Percentiles rank a stretch among this genome's conserved stretches.
Conservation (phyloP, 73 alveolate species). For the Durusdinium trenchii region DNA sequence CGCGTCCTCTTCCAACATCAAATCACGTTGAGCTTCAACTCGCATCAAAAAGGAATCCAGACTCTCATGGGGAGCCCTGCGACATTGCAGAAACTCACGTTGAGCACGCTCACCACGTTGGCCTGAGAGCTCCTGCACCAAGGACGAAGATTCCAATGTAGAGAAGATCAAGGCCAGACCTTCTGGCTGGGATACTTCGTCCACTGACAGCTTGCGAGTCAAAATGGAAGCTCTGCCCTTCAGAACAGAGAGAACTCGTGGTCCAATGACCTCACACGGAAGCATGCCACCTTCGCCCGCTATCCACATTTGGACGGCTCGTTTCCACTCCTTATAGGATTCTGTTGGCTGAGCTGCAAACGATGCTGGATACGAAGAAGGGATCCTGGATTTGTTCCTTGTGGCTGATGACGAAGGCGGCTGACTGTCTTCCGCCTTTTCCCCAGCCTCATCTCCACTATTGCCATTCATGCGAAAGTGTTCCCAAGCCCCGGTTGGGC, state of each 20-base stretch:
- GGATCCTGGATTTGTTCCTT: background rate
- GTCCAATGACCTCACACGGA: background rate
- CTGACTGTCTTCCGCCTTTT: background rate
- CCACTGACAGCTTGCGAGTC: background rate
- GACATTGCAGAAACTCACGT: background rate
- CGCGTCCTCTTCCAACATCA: background rate
- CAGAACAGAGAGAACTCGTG: background rate
- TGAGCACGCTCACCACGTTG: background rate
- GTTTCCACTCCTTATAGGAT: background rate
- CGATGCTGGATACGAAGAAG: background rate
- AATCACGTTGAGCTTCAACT: background rate
- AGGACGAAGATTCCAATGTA: background rate
- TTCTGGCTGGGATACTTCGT: background rate
- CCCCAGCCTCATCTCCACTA: background rate
- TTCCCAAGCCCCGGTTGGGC: background rate
- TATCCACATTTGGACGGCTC: background rate
- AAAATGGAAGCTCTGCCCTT: background rate
- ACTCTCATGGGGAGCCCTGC: background rate
- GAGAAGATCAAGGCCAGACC: background rate
- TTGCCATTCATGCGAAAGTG: background rate
- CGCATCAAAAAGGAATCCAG: conserved; percentile 1
- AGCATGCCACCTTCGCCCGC: background rate
- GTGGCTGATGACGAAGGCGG: too few relatives aligned
- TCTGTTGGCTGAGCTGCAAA: background rate
- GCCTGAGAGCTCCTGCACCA: background rate